phyloP scores from a whole-genome alignment of 768 basidiomycete genomes.

The Leccinum longicurvipes region DNA sequence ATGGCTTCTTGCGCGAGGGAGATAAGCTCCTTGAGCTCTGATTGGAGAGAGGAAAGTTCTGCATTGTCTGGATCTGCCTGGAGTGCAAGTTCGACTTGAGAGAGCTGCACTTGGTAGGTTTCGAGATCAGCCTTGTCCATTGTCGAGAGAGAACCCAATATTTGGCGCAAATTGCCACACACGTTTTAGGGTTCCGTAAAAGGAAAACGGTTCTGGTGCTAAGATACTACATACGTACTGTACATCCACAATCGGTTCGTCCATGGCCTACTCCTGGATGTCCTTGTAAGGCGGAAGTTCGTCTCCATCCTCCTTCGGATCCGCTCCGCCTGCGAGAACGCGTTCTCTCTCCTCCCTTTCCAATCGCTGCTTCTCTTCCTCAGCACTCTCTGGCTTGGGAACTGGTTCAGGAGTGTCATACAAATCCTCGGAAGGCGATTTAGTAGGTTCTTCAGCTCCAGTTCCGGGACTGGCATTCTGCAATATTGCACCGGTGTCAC shows the following conservation, averaged over 20 bases:
- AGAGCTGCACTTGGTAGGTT: conserved; percentile 85
- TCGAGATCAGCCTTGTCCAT: conserved; percentile 74
- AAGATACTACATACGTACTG: background rate
- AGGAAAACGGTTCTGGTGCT: conserved; percentile 6
- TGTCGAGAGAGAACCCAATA: background rate
- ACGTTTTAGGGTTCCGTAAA: conserved; percentile 18
- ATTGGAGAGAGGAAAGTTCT: conserved; percentile 69
- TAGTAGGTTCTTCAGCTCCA: conserved; percentile 20
- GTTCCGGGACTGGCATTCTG: background rate
- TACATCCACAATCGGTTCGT: background rate
- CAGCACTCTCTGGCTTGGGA: conserved; percentile 47
- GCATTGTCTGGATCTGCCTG: conserved; percentile 68
- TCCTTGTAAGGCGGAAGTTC: conserved; percentile 47
- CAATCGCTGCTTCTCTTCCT: conserved; percentile 66
- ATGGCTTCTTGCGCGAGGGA: conserved; percentile 70
- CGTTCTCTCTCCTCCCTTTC: conserved; percentile 66
- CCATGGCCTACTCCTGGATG: conserved; percentile 18
- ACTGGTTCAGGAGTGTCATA: conserved; percentile 23
- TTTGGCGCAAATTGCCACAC: background rate
- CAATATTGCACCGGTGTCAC: conserved; percentile 48
- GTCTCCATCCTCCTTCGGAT: conserved; percentile 24
- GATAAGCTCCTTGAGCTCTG: conserved; percentile 82
- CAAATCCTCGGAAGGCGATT: conserved; percentile 30
- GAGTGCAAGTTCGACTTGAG: conserved; percentile 83
- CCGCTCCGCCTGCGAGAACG: conserved; percentile 30